phyloP scores from a whole-genome alignment of 345 rosid genomes.

The Cochlearia excelsa region DNA sequence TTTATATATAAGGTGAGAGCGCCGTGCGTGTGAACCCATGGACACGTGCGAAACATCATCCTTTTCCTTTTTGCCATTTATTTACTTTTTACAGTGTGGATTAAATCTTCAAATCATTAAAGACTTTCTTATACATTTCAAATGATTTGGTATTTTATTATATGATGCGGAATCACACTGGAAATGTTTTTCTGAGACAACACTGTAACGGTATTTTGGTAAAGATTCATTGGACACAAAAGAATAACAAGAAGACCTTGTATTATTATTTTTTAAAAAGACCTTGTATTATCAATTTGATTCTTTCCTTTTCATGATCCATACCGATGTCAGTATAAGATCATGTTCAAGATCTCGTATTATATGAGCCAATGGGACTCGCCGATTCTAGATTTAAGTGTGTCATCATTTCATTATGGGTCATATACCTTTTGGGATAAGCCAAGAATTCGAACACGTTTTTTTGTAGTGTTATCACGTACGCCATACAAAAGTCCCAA shows the following conservation, averaged over 20 bases:
- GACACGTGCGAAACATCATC: slow-evolving; percentile 19
- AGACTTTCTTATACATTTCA: too few species aligned
- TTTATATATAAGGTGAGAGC: slow-evolving; percentile 1
- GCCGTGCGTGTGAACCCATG: slow-evolving; percentile 16
- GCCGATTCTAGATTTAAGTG: slow-evolving; percentile 8
- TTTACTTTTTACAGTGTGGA: not conserved
- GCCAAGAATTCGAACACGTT: slow-evolving; percentile 20
- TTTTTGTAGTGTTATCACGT: slow-evolving; percentile 21
- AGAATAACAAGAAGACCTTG: not conserved
- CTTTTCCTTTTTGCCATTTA: not conserved
- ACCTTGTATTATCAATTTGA: not conserved
- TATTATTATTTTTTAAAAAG: too few species aligned
- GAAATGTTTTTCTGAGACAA: too few species aligned
- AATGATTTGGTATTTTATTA: too few species aligned
- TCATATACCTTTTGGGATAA: slow-evolving; percentile 33
- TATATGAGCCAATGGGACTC: not conserved
- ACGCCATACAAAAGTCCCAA: slow-evolving; percentile 9
- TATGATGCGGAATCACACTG: too few species aligned
- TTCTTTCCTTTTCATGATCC: slow-evolving; percentile 21
- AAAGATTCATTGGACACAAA: not conserved
- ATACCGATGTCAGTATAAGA: slow-evolving; percentile 11
- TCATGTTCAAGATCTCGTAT: slow-evolving; percentile 3
- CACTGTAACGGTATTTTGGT: too few species aligned
- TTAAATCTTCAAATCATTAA: too few species aligned
- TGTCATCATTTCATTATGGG: slow-evolving; percentile 16